Base-by-base conservation (phyloP, 2,329 filamentous ascomycete species). In the Stemphylium vesicarium region DNA sequence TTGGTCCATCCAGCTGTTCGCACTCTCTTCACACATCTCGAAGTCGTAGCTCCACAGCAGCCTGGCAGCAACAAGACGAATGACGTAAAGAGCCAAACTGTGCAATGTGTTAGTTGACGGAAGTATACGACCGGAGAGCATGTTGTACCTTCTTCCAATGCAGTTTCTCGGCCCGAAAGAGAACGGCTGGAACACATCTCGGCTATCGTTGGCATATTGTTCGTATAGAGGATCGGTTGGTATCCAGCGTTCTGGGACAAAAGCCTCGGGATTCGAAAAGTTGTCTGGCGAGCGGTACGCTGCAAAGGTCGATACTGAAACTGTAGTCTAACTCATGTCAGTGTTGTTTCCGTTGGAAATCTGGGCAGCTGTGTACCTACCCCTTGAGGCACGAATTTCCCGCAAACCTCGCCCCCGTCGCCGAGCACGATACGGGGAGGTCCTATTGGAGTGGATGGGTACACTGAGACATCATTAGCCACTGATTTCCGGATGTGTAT, bases 201-300 rank as follows among this genome's bases (percentile, higher is more conserved):
- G 71, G 2, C 57, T 52, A 36, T 75, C 72, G 0, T 24, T 36
- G 0, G 46, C 63, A 38, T 66, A 75, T 4, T 62, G 22, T 7
- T 24, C 22, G 7, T 24, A 24, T 5, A 24, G 22, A 24, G 22
- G 22, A 24, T 24, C 66, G 4, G 47, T 33, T 1, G 63, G 59
- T 3, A 80, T 58, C 68, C 70, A 76, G 4, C 74, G 64, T 51
- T 75, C 71, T 1, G 74, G 74, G 4, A 64, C 40, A 24, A 72
- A 75, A 1, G 42, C 43, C 10, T 69, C 57, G 0, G 47, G 20
- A 6, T 50, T 15, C 13, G 36, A 16, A 20, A 50, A 50, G 11
- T 50, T 50, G 2, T n/a, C 12, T 12, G 31, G 18, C 8, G 12
- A 24, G 20, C 22, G 38, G 11, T 20, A 41, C 2, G 36, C 36